These are phyloP conservation scores for Haplosporangium sp. DNA, from an alignment of 371 early-diverging fungal species.

Conservation along the genomic window DNA sequence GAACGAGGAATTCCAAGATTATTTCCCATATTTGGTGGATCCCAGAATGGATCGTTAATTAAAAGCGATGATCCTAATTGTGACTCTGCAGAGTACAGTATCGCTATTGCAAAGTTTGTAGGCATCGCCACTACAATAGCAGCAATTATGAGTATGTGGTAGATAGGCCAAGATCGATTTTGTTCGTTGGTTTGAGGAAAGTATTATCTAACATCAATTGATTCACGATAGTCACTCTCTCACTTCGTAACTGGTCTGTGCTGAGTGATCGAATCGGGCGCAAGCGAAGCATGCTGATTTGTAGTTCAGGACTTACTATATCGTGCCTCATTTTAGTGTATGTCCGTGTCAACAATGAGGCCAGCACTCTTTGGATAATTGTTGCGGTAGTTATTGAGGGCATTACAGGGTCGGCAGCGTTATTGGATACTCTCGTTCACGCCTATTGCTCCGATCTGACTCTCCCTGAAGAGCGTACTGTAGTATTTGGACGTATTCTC, in stretches of 20 bases:
- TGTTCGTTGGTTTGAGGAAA: not conserved
- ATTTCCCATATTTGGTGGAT: slow-evolving; percentile 5
- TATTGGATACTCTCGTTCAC: slow-evolving; percentile 17
- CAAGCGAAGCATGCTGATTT: slow-evolving; percentile 19
- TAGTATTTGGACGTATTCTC: slow-evolving; percentile 41
- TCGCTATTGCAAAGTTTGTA: slow-evolving; percentile 36
- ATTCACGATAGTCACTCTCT: slow-evolving; percentile 16
- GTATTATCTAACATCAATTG: not conserved
- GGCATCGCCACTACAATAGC: slow-evolving; percentile 16
- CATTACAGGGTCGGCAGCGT: slow-evolving; percentile 10
- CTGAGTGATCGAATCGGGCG: slow-evolving; percentile 35
- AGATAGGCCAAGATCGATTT: not conserved
- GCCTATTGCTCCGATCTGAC: slow-evolving; percentile 42
- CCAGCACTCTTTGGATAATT: slow-evolving; percentile 18
- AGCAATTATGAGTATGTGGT: slow-evolving; percentile 7
- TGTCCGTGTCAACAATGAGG: slow-evolving; percentile 21
- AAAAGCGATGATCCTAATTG: slow-evolving; percentile 8
- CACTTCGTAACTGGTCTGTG: slow-evolving; percentile 33
- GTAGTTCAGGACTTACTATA: slow-evolving; percentile 2
- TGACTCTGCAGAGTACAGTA: slow-evolving; percentile 42
- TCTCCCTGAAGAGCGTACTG: slow-evolving; percentile 19
- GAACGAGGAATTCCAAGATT: slow-evolving; percentile 40
- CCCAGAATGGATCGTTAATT: not conserved
- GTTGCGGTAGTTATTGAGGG: slow-evolving; percentile 33
- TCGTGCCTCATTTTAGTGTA: not conserved